Conservation (phyloP, 1,284 basidiomycete genomes). For the Xanthoconium separans region DNA sequence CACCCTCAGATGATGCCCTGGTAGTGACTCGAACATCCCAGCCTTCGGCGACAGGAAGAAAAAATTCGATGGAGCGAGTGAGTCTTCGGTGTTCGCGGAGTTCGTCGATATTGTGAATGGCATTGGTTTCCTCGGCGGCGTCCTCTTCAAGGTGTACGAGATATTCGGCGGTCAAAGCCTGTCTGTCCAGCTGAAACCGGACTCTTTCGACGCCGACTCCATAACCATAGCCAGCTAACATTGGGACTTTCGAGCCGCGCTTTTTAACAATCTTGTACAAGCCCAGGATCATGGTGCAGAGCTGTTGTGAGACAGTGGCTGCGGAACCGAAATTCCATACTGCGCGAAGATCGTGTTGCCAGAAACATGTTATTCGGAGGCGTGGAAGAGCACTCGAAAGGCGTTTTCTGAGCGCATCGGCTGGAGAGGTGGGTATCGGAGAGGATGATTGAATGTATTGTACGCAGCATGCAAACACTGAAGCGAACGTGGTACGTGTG, state of each 20-base stretch:
- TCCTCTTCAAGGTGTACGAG: constrained; percentile 74
- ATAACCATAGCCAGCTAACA: constrained; percentile 76
- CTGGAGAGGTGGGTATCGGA: constrained; percentile 28
- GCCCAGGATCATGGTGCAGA: constrained; percentile 79
- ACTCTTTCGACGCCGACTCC: constrained; percentile 79
- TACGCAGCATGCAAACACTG: constrained; percentile 93
- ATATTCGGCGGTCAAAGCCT: constrained; percentile 85
- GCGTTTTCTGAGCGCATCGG: constrained; percentile 38
- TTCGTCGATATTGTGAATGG: constrained; percentile 53
- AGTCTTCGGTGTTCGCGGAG: constrained; percentile 65
- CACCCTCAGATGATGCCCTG: constrained; percentile 67
- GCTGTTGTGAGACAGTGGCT: constrained; percentile 61
- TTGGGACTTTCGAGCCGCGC: constrained; percentile 73
- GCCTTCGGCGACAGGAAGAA: constrained; percentile 75
- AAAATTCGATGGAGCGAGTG: constrained; percentile 77
- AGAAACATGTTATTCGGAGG: constrained; percentile 86
- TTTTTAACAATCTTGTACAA: constrained; percentile 77
- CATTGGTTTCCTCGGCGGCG: constrained; percentile 33
- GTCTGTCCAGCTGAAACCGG: constrained; percentile 77
- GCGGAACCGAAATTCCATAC: constrained; percentile 78
- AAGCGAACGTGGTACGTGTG: constrained; percentile 10
- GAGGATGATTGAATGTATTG: constrained; percentile 59
- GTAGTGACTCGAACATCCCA: constrained; percentile 87
- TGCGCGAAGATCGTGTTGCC: constrained; percentile 93
- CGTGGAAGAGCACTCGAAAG: constrained; percentile 32